Percentiles rank a stretch among this genome's conserved stretches.
phyloP scores from a whole-genome alignment of 805 yeast genomes.

The Nakazawaea ernobii region DNA sequence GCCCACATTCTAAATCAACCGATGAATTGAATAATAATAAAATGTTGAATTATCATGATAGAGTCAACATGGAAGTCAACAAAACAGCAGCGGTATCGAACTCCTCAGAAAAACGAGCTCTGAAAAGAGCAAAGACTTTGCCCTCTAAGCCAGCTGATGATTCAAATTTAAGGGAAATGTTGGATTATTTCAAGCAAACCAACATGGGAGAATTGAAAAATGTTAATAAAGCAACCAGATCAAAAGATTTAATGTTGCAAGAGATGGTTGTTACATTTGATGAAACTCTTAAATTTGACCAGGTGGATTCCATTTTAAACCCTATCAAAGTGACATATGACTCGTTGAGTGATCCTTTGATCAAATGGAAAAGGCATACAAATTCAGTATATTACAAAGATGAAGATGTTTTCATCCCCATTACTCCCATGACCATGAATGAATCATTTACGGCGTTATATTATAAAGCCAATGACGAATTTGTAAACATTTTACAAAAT shows the following conservation, averaged over 20 bases:
- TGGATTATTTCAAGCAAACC: slow-evolving; percentile 15
- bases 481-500: slow-evolving; percentile 29
- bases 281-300: slow-evolving; percentile 11
- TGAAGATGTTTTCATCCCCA: slow-evolving; percentile 52
- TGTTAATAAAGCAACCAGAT: slow-evolving; percentile 32
- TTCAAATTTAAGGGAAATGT: slow-evolving; percentile 16
- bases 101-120: not conserved
- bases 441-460: slow-evolving; percentile 42
- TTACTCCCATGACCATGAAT: slow-evolving; percentile 29
- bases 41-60: not conserved
- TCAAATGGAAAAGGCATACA: slow-evolving; percentile 47
- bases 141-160: slow-evolving; percentile 2
- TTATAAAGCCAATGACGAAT: slow-evolving; percentile 36
- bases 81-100: not conserved
- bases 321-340: slow-evolving; percentile 18
- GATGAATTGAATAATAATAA: too few species aligned
- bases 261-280: slow-evolving; percentile 47
- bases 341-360: slow-evolving; percentile 31
- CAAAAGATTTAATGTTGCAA: slow-evolving; percentile 43
- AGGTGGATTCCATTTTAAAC: slow-evolving; percentile 5
- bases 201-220: slow-evolving; percentile 18
- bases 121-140: not conserved
- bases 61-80: not conserved
- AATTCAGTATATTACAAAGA: slow-evolving; percentile 41
- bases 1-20: too few species aligned